Conservation (phyloP, 306 rosid species). For the Arachis hypogaea region DNA sequence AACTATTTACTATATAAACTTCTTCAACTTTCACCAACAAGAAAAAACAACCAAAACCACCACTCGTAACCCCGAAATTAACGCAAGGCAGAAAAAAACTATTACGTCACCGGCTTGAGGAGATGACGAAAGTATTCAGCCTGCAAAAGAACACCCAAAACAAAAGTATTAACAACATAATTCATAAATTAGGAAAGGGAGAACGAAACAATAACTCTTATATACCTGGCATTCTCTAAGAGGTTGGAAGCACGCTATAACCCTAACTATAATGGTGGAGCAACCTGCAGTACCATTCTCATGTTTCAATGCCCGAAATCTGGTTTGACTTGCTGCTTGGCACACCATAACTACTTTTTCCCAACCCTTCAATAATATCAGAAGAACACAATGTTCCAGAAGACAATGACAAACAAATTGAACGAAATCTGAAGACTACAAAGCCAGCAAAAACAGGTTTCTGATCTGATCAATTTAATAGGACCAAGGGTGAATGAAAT, state of each 20-base stretch:
- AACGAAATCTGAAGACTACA: slow-evolving; percentile 22
- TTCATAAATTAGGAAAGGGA: neutral
- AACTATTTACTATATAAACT: slow-evolving; percentile 52
- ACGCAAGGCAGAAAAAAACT: slow-evolving; percentile 34
- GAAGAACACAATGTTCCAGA: slow-evolving; percentile 49
- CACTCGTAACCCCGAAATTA: slow-evolving; percentile 58
- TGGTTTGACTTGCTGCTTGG: slow-evolving; percentile 99
- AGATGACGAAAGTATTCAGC: slow-evolving; percentile 98
- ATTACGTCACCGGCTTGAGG: slow-evolving; percentile 98
- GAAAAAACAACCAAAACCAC: slow-evolving; percentile 63
- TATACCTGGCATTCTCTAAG: slow-evolving; percentile 99
- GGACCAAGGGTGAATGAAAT: neutral
- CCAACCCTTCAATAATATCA: slow-evolving; percentile 53
- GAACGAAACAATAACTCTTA: neutral
- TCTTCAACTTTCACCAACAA: slow-evolving; percentile 52
- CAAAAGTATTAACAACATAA: slow-evolving; percentile 10
- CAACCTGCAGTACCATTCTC: slow-evolving; percentile 88
- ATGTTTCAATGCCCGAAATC: slow-evolving; percentile 98
- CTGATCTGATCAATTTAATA: slow-evolving; percentile 16
- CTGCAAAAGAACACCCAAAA: slow-evolving; percentile 52
- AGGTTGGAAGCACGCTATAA: slow-evolving; percentile 96
- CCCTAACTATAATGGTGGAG: slow-evolving; percentile 90
- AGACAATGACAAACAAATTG: slow-evolving; percentile 15
- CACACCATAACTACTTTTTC: slow-evolving; percentile 94
- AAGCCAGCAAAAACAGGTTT: neutral